Evolutionary conservation across 2,329 filamentous ascomycete genomes (phyloP).

Genomic region (Colletotrichum tofieldiae): DNA sequence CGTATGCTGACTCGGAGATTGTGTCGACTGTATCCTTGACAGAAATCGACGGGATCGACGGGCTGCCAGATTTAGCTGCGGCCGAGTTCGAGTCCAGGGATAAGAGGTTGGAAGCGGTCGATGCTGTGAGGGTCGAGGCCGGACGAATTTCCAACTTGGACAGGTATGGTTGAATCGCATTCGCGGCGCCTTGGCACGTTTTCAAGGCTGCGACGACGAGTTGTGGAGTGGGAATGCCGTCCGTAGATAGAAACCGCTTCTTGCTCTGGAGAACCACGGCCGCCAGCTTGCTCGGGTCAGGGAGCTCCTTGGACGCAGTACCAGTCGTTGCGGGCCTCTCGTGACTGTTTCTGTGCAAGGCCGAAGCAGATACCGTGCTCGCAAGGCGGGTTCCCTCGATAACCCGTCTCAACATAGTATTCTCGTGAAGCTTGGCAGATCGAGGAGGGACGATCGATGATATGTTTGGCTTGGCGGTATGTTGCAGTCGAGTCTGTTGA

Average conservation of each 20-base stretch:
- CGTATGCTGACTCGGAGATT: slow-evolving; percentile 75
- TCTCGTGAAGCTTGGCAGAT: slow-evolving; percentile 32
- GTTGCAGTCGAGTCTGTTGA: slow-evolving; percentile 35
- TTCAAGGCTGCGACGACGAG: slow-evolving; percentile 62
- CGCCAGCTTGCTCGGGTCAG: slow-evolving; percentile 59
- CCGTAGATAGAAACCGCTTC: slow-evolving; percentile 60
- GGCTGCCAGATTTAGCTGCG: slow-evolving; percentile 39
- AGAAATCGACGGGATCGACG: slow-evolving; percentile 40
- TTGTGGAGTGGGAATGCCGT: slow-evolving; percentile 62
- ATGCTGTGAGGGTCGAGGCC: slow-evolving; percentile 64
- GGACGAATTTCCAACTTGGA: slow-evolving; percentile 57
- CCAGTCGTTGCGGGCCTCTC: slow-evolving; percentile 22
- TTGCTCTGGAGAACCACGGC: slow-evolving; percentile 60
- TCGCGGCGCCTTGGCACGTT: slow-evolving; percentile 62
- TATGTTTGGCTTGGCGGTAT: slow-evolving; percentile 43
- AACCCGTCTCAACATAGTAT: slow-evolving; percentile 31
- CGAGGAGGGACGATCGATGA: slow-evolving; percentile 32
- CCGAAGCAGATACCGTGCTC: slow-evolving; percentile 26
- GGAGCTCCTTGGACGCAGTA: slow-evolving; percentile 46
- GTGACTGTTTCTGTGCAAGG: slow-evolving; percentile 21
- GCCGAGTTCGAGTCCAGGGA: slow-evolving; percentile 50
- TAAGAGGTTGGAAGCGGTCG: slow-evolving; percentile 54
- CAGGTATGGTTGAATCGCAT: slow-evolving; percentile 59
- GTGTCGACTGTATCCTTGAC: slow-evolving; percentile 64
- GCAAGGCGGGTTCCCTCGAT: slow-evolving; percentile 20